Evolutionary conservation across 2,329 filamentous ascomycete species (phyloP).

Genomic region (Decorospora gaudefroyi): DNA sequence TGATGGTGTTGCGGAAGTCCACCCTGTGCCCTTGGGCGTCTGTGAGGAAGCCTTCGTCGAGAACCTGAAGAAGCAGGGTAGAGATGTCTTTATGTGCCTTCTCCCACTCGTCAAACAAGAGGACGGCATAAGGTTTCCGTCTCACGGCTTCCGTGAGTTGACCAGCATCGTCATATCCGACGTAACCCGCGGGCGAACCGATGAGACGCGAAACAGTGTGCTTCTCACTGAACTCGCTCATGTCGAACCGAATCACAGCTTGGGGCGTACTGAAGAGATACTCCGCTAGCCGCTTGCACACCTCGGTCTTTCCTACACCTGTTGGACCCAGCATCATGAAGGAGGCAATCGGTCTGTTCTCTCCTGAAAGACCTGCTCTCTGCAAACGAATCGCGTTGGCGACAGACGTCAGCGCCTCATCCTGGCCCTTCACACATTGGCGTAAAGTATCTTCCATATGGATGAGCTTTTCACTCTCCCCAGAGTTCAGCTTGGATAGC

Average conservation of each 20-base stretch:
- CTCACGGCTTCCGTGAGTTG: conserved; percentile 95
- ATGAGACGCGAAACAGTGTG: conserved; percentile 94
- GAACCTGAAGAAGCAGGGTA: conserved; percentile 85
- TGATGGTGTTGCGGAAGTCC: conserved; percentile 95
- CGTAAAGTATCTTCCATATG: conserved; percentile 92
- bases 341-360: conserved; percentile 87
- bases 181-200: conserved; percentile 89
- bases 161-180: conserved; percentile 95
- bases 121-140: conserved; percentile 90
- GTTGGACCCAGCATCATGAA: conserved; percentile 99
- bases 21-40: conserved; percentile 96
- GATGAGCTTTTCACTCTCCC: conserved; percentile 91
- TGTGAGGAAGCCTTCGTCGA: conserved; percentile 95
- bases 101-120: conserved; percentile 96
- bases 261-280: conserved; percentile 93
- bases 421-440: conserved; percentile 85
- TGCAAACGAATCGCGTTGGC: conserved; percentile 93
- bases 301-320: conserved; percentile 94
- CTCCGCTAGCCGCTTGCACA: conserved; percentile 91
- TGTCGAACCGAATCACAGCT: conserved; percentile 92
- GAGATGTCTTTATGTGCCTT: conserved; percentile 97
- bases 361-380: conserved; percentile 85
- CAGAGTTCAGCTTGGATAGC: conserved; percentile 86
- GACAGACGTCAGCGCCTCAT: conserved; percentile 88
- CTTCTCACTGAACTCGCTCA: conserved; percentile 97